A percentile compares a stretch with the other conserved stretches of the same genome.
Conservation (phyloP, 1,139 yeast genomes). For the Diutina ranongensis region DNA sequence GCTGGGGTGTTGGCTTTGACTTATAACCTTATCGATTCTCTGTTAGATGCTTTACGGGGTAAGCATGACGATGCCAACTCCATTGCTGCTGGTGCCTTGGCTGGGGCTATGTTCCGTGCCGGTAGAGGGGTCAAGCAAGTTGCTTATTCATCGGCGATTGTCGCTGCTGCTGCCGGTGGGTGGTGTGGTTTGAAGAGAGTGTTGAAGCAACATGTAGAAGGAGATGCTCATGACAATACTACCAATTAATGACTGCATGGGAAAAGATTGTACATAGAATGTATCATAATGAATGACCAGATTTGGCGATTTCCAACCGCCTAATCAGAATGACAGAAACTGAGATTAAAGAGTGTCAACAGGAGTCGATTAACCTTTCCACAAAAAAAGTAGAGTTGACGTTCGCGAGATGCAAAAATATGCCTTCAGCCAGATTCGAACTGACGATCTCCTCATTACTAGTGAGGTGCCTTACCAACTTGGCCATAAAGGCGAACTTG, state of each 20-base stretch:
- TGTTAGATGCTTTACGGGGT: slow-evolving; percentile 72
- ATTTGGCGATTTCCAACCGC: too few species aligned
- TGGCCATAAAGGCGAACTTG: slow-evolving; percentile 4
- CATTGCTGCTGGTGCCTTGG: slow-evolving; percentile 76
- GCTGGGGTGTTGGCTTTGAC: slow-evolving; percentile 90
- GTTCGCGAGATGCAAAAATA: slow-evolving; percentile 13
- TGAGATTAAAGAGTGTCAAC: too few species aligned
- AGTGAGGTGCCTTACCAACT: slow-evolving; percentile 81
- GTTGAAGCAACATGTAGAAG: slow-evolving; percentile 12
- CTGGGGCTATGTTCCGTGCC: slow-evolving; percentile 87
- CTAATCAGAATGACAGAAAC: too few species aligned
- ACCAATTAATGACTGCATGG: background rate
- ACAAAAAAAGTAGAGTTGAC: too few species aligned
- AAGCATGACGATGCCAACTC: slow-evolving; percentile 82
- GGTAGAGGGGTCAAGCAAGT: slow-evolving; percentile 79
- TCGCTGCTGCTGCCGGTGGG: slow-evolving; percentile 82
- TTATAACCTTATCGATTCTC: slow-evolving; percentile 74
- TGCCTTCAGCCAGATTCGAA: slow-evolving; percentile 79
- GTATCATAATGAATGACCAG: background rate
- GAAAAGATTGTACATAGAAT: background rate
- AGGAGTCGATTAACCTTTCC: too few species aligned
- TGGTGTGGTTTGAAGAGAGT: slow-evolving; percentile 80
- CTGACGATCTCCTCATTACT: slow-evolving; percentile 88
- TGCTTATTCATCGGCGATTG: slow-evolving; percentile 76
- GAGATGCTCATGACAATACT: background rate